A percentile compares a stretch with the other conserved stretches of the same genome.
Evolutionary conservation across 805 yeast genomes (phyloP).

Genomic region (Teunomyces kruisii): DNA sequence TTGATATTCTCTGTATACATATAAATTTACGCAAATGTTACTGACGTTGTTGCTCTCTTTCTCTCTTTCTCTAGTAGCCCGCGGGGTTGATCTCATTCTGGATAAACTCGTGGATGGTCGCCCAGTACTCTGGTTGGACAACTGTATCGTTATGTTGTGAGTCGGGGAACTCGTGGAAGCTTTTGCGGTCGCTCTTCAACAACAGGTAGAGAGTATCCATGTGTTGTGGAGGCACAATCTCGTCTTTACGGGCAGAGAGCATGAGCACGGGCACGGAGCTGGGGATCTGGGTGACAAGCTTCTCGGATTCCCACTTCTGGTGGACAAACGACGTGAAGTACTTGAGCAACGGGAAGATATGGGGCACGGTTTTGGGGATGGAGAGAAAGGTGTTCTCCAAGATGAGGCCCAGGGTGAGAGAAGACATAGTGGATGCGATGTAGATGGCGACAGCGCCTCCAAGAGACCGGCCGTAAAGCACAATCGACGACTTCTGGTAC

Average conservation of each 20-base stretch:
- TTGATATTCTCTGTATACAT: conserved; percentile 4
- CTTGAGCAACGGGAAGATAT: conserved; percentile 66
- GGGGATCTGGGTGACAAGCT: conserved; percentile 50
- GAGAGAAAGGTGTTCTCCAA: conserved; percentile 86
- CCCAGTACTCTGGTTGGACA: conserved; percentile 77
- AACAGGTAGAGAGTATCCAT: conserved; percentile 60
- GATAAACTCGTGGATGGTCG: conserved; percentile 56
- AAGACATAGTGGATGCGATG: conserved; percentile 60
- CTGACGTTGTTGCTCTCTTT: neutral
- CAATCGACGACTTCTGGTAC: conserved; percentile 50
- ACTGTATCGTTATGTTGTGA: conserved; percentile 86
- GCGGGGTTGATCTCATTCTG: conserved; percentile 42
- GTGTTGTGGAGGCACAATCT: conserved; percentile 87
- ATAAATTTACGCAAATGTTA: conserved; percentile 1
- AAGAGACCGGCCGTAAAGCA: conserved; percentile 83
- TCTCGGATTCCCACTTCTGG: conserved; percentile 81
- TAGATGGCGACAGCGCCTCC: conserved; percentile 96
- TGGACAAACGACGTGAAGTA: conserved; percentile 63
- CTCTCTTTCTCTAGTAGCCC: conserved; percentile 21
- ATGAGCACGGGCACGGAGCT: conserved; percentile 64
- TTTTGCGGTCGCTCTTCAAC: conserved; percentile 52
- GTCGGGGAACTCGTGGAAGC: conserved; percentile 51
- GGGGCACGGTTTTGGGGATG: conserved; percentile 68
- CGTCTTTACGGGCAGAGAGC: conserved; percentile 75
- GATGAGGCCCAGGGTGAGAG: conserved; percentile 59